Evolutionary conservation across 2,329 filamentous ascomycete genomes (phyloP), one percentile per base, ranked within the genome.

Genomic region (Colletotrichum shisoi): DNA sequence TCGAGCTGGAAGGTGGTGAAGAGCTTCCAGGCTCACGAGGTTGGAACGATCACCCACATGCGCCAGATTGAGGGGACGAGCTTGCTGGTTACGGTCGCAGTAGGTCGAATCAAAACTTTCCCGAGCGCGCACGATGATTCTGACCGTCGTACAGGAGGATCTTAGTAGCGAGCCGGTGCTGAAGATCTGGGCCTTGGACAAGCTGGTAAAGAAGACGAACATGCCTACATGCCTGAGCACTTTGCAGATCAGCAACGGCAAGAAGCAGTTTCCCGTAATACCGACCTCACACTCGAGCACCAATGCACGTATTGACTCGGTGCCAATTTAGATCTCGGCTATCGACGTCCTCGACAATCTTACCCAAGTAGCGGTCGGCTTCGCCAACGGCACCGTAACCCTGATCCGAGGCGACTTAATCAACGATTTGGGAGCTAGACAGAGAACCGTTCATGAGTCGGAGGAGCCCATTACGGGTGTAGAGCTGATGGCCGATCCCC

Each of bases 101-200:
- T 88, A 60, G 52, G 68, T 69, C 19, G 53, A 57, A 6, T 2
- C 31, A n/a, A 4, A 5, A 27, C 4, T 12, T 13, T 2, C 3
- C 6, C 3, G 31, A 45, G 9, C 1, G 8, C 48, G 39, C 12
- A 6, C 2, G 4, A 2, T 12, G 9, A 11, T 24, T 46, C 42
- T 62, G 34, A 65, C 19, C 21, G 6, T 9, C 12, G 8, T 67
- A 21, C 77, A 90, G 79, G 95, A 99, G 79, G 94, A 98, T 74
- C 82, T 97, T 59, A 91, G 91, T 45, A 91, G 87, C 73, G 93
- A 98, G 73, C 94, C 95, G 0, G 85, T 94, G 21, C 80, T 99
- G 68, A 98, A 97, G 77, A 94, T 98, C n/a, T 99, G 95, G 95
- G 94, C 93, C 24, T 83, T 99, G 72, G 94, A 98, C 76, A 96